Percentiles rank a stretch among this genome's conserved stretches.
These are phyloP conservation scores for Boletus tylopilopsis DNA, from an alignment of 768 basidiomycete genomes.

Conservation along the genomic window DNA sequence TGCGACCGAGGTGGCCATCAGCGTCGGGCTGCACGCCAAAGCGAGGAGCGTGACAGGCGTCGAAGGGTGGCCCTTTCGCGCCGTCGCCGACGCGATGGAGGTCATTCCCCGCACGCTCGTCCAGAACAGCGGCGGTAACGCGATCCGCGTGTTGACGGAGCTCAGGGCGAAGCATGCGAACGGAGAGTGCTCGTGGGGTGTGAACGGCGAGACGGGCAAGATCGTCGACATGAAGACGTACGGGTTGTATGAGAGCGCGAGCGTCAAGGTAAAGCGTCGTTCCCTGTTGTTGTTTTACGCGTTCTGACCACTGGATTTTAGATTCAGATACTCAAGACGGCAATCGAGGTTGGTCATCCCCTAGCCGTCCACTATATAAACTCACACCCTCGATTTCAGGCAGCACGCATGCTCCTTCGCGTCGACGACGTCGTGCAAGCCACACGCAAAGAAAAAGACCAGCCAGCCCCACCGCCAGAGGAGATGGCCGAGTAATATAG, in stretches of 20 bases:
- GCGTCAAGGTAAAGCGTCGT: constrained; percentile 67
- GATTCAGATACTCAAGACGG: constrained; percentile 96
- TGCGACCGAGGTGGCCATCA: constrained; percentile 97
- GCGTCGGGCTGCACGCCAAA: constrained; percentile 81
- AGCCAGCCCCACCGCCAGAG: constrained; percentile 48
- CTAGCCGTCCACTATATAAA: neutral
- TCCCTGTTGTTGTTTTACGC: neutral
- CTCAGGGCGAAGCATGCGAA: constrained; percentile 94
- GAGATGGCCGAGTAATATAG: constrained; percentile 45
- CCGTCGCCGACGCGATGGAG: constrained; percentile 95
- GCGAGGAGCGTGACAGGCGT: too few relatives aligned
- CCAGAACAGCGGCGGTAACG: constrained; percentile 95
- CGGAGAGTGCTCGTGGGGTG: constrained; percentile 88
- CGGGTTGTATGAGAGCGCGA: constrained; percentile 92
- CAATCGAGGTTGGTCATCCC: constrained; percentile 66
- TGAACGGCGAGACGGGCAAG: constrained; percentile 95
- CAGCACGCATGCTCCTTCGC: constrained; percentile 85
- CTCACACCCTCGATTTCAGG: constrained; percentile 37
- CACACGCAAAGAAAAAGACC: constrained; percentile 60
- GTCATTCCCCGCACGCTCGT: constrained; percentile 94
- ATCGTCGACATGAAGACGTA: constrained; percentile 94
- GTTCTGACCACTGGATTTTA: constrained; percentile 19
- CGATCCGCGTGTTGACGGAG: constrained; percentile 89
- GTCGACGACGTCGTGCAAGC: constrained; percentile 95
- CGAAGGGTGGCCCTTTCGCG: constrained; percentile 87